Base-by-base conservation (phyloP, 352 stramenopile species). In the Globisporangium barbulae region DNA sequence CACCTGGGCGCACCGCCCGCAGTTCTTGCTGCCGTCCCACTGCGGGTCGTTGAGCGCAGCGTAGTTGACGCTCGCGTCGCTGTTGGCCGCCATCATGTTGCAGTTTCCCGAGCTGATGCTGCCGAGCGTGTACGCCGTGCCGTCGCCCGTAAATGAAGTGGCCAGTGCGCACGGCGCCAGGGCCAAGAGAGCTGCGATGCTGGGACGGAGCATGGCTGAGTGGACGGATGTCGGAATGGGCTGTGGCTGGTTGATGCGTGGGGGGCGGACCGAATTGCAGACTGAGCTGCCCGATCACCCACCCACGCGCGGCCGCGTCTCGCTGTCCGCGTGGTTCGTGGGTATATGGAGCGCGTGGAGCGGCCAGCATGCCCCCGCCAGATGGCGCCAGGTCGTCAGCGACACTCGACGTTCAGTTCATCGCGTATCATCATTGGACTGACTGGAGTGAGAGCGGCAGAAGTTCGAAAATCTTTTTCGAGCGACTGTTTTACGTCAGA, bases 21-120 rank as follows among this genome's bases (percentile, higher is more conserved):
- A 85, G 52, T 71, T 69, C 6, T 45, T 45, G 10, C 73, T 50
- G n/a, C 64, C 61, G 49, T 80, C 56, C 74, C 73, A 88, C 58
- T 88, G 74, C 1, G 53, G 66, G 21, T 80, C 33, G 72, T 88
- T 88, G 35, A 88, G 61, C 10, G 76, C 76, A 0, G 71, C 79
- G 52, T 88, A 82, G 59, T 85, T 83, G 28, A 52, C 64, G 3
- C 72, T 31, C 3, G 67, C 65, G 39, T 73, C 60, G 53, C 58
- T 58, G 59, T 65, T 70, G 21, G 59, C 68, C 39, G 63, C 71
- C 78, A 85, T 83, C 35, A 83, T 75, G 54, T 80, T 81, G 59
- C 78, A 88, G 69, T 88, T 88, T 53, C 78, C 78, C 1, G 53
- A 63, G 45, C 52, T 63, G 3, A 75, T 48, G 45, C 54, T 31